Base-by-base conservation (phyloP, 345 rosid species). In the Microthlaspi erraticum region DNA sequence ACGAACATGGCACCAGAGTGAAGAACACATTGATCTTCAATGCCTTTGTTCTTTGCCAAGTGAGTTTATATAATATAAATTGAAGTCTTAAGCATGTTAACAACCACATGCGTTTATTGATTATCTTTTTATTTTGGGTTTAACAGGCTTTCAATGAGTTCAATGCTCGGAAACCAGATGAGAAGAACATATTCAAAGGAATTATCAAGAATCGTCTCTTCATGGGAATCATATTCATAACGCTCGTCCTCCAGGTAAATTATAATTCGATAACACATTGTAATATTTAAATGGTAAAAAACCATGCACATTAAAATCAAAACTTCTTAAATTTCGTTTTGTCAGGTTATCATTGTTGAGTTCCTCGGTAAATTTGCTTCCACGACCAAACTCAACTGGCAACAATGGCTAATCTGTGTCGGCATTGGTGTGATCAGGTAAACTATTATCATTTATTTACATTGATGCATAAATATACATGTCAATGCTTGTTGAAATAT, bases 81-180 rank as follows among this genome's bases (percentile, higher is more conserved):
- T 26, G 29, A 26, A 26, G 29, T 26, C 29, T 26, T 26, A 26
- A 26, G 29, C 29, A 26, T 26, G 42, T 33, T 43, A 32, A 3
- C 29, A 32, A 3, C 29, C 5, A 1, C 31, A 44, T 23, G 1
- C 34, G 32, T 9, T 23, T 0, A 46, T 23, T 12, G 2, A n/a
- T 16, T 26, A 26, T 5, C 18, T 8, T 10, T 5, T 42, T 3
- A 6, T 0, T 6, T 31, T 20, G 16, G 9, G 3, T 32, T 37
- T 20, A 12, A 60, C 81, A 94, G 99, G 83, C 93, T 38, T 92
- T 91, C 64, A 94, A 92, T 43, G 99, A 94, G 75, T 89, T 94
- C 72, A 89, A 94, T 80, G 97, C 99, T 52, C 86, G 98, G 54
- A 89, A 94, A 68, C 98, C 97, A 49, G 99, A 94, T 60, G 89